A percentile compares a stretch with the other conserved stretches of the same genome.
phyloP scores from a whole-genome alignment of 345 rosid genomes.

The Citrus reticulata region DNA sequence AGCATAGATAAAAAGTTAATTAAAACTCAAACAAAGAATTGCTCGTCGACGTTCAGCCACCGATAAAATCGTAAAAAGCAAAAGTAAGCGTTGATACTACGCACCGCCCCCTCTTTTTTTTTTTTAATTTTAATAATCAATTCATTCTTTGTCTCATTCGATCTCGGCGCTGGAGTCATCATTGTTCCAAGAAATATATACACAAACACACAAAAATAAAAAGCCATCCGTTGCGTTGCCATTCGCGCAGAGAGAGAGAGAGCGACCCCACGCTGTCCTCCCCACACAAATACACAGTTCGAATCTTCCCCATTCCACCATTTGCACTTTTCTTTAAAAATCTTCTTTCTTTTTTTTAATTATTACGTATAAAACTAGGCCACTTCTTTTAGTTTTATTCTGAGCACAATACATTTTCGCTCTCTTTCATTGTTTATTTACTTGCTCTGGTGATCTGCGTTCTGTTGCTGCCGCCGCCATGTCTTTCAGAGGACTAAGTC shows the following conservation, averaged over 20 bases:
- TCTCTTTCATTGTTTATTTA: background rate
- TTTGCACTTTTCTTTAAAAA: background rate
- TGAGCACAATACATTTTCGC: background rate
- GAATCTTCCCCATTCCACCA: background rate
- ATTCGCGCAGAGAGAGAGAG: no score
- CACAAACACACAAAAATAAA: no score
- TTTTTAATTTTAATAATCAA: no score
- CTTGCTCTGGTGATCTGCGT: background rate
- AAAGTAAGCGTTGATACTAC: conserved; percentile 28
- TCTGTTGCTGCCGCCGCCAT: conserved; percentile 21
- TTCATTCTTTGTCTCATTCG: background rate
- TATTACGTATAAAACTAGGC: background rate
- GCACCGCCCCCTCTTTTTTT: conserved; percentile 25
- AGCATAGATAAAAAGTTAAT: no score
- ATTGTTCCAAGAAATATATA: no score
- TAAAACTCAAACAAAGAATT: background rate
- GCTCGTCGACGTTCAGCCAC: background rate
- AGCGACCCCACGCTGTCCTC: background rate
- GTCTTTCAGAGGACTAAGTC: conserved; percentile 54
- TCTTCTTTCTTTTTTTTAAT: background rate
- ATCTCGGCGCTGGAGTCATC: no score
- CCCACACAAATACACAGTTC: background rate
- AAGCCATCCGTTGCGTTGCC: background rate
- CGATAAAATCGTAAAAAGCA: background rate
- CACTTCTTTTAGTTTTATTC: background rate